Base-by-base conservation (phyloP, 257 asterid genomes). In the Perilla frutescens region DNA sequence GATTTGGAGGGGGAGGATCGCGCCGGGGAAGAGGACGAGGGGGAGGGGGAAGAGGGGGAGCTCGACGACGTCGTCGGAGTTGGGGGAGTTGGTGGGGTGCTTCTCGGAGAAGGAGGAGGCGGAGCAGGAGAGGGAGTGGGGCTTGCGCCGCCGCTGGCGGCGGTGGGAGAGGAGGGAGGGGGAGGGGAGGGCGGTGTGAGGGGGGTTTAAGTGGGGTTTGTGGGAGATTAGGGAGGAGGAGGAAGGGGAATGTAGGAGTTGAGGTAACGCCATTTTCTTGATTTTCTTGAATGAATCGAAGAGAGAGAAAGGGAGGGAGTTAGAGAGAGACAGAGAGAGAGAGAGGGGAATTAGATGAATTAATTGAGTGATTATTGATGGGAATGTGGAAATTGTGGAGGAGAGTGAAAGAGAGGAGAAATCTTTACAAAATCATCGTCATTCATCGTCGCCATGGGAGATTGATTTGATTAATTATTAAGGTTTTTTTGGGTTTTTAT, bases 21-120 rank as follows among this genome's bases (percentile, higher is more conserved):
- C 93, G 37, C 99, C 99, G 12, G 99, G 99, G 85, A 94, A 94
- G 76, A 94, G 97, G 9, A 94, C 97, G 5, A 91, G 87, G 0
- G 97, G 99, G 77, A 94, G 90, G 3, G 99, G 97, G 81, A 94
- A 94, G 37, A 94, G 84, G 0, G 99, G 99, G 66, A 94, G 96
- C 81, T 94, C 96, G n/a, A 88, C 87, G 29, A 85, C 89, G 55
- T 94, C 99, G 66, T 88, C 82, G 0, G 96, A 82, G 41, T 87
- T 87, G 0, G 93, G 88, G 49, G 90, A 61, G 70, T 84, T 84
- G 3, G 96, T 77, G 74, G 80, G 92, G 87, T 86, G 96, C 51
- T 86, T 91, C 65, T 93, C 97, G 13, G 97, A 81, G 81, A 89
- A 93, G 13, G 96, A 88, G 69, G 97, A 91, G 76, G 99, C 89